Conservation (phyloP, 768 basidiomycete species). For the Mycena vulgaris region DNA sequence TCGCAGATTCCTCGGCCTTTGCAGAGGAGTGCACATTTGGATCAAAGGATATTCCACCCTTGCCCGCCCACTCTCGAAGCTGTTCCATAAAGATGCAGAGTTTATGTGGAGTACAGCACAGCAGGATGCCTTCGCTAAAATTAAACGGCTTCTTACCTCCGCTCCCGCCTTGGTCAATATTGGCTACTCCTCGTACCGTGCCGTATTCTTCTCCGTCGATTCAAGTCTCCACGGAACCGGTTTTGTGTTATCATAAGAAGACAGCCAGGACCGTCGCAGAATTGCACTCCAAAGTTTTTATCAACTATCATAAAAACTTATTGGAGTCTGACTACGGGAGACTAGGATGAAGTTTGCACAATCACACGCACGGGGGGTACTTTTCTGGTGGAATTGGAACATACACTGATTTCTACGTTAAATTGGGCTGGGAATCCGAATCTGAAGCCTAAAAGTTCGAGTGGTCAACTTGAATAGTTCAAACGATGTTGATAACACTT, state of each 20-base stretch:
- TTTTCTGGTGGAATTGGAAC: too few relatives aligned
- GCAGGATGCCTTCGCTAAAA: slow-evolving; percentile 28
- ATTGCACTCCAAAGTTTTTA: too few relatives aligned
- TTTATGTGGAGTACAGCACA: slow-evolving; percentile 50
- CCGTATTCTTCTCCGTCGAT: neutral
- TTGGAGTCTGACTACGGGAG: too few relatives aligned
- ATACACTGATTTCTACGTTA: too few relatives aligned
- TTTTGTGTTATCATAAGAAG: slow-evolving; percentile 1
- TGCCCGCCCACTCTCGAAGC: slow-evolving; percentile 38
- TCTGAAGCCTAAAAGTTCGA: too few relatives aligned
- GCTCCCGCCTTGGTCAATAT: slow-evolving; percentile 43
- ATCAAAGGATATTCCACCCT: slow-evolving; percentile 26
- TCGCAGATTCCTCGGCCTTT: slow-evolving; percentile 48
- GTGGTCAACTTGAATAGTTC: too few relatives aligned
- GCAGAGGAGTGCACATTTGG: slow-evolving; percentile 5
- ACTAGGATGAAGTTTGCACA: too few relatives aligned
- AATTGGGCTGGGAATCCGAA: too few relatives aligned
- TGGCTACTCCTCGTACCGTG: slow-evolving; percentile 40
- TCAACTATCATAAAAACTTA: too few relatives aligned
- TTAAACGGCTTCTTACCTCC: slow-evolving; percentile 46
- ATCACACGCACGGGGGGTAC: too few relatives aligned
- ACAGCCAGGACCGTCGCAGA: neutral
- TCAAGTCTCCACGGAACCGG: slow-evolving; percentile 7
- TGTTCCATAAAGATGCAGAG: slow-evolving; percentile 40
- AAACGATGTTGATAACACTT: too few relatives aligned